These are phyloP conservation scores for Phytophthora tentaculata DNA, from an alignment of 352 stramenopile genomes.

Conservation along the genomic window DNA sequence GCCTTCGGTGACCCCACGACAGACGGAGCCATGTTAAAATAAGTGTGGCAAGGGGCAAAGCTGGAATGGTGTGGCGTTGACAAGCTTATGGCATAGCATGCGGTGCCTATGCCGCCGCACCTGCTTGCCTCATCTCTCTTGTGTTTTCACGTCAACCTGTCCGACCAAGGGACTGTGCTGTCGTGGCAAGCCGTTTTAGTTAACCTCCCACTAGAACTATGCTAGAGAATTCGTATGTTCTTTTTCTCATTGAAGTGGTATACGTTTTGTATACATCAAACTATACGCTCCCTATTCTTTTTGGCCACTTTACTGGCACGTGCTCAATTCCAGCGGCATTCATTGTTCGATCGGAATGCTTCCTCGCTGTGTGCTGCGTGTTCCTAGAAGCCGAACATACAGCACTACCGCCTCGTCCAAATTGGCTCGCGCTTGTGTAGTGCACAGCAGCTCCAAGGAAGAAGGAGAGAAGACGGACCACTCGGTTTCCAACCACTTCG, in stretches of 20 bases:
- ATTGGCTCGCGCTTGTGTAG: neutral
- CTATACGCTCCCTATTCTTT: slow-evolving; percentile 3
- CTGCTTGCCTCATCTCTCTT: neutral
- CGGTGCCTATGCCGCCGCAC: neutral
- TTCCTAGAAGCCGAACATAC: slow-evolving; percentile 1
- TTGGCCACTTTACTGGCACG: neutral
- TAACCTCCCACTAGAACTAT: no score
- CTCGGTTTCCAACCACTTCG: slow-evolving; percentile 34
- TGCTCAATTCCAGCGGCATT: neutral
- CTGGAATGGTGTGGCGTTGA: neutral
- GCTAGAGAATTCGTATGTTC: neutral
- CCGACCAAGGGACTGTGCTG: no score
- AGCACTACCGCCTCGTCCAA: slow-evolving; percentile 8
- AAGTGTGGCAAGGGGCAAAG: slow-evolving; percentile 4
- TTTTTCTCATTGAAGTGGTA: neutral
- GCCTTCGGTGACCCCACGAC: slow-evolving; percentile 29
- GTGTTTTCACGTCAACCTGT: no score
- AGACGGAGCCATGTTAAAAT: slow-evolving; percentile 29
- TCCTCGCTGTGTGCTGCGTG: slow-evolving; percentile 12
- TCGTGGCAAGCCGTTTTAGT: no score
- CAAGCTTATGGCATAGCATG: no score
- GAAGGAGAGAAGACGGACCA: neutral
- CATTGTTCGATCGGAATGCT: slow-evolving; percentile 8
- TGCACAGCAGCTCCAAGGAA: slow-evolving; percentile 2
- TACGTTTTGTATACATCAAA: neutral